Evolutionary conservation across 805 yeast genomes (phyloP), one percentile per base, ranked within the genome.

Genomic region (Starmerella sp.): DNA sequence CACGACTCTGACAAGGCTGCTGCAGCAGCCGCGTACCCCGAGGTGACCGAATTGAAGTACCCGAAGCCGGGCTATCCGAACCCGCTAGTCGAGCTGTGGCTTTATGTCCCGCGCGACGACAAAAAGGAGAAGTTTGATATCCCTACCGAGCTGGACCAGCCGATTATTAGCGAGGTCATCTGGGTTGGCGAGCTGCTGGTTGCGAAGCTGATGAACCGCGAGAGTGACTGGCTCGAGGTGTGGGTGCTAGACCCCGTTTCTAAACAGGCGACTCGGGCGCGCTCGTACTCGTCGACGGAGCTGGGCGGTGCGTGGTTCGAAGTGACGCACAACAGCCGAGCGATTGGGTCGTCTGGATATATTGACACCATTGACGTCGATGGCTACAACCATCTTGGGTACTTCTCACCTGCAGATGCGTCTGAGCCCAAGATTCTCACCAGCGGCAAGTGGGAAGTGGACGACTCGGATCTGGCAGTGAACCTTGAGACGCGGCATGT

Each of bases 401-500:
- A 84, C 68, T 93, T 81, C 66, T 73, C 86, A 2, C 93, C 95
- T 5, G 80, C 88, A 2, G 73, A 76, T 30, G 67, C 83, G 5
- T 58, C 79, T 0, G 68, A 69, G 14, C 87, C 87, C 4, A 34
- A 9, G 7, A 66, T 84, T 28, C 75, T 95, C 48, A 86, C 93
- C 1, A 55, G 69, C 3, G 98, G 98, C 6, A 70, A 77, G 0
- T 93, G 96, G 95, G 98, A 93, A 68, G 95, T 93, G n/a, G 77
- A 74, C 57, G 90, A 87, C 1, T 81, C 84, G 2, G 72, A 83
- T 2, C 77, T 83, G 0, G 62, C 69, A 4, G 69, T 69, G 37
- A 73, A 69, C 57, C 73, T 77, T 42, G 77, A 78, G 39, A 66
- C 73, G 11, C 82, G 84, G 65, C 61, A 61, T 6, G 73, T 81